Conservation (phyloP, 441 rosid genomes). For the Lagerstroemia fauriei region DNA sequence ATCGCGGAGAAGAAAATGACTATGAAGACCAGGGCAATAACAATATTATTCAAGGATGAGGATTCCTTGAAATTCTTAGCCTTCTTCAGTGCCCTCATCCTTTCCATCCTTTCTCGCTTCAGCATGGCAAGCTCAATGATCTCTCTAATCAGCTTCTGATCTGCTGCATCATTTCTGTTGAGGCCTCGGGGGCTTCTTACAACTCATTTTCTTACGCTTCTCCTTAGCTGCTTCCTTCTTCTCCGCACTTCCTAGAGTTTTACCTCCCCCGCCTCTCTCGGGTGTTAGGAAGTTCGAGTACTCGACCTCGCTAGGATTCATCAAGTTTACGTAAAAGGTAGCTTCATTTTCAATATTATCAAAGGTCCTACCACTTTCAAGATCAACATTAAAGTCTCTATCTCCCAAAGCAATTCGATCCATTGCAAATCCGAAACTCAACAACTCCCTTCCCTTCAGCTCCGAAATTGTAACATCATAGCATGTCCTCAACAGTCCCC, state of each 20-base stretch:
- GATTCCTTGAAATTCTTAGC: conserved; percentile 61
- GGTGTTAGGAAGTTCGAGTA: conserved; percentile 32
- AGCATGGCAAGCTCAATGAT: conserved; percentile 76
- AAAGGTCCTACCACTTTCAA: conserved; percentile 44
- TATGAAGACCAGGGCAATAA: conserved; percentile 64
- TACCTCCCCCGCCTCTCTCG: conserved; percentile 37
- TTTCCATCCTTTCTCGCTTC: conserved; percentile 80
- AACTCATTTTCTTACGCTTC: conserved; percentile 57
- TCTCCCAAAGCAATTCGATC: conserved; percentile 31
- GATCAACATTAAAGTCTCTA: conserved; percentile 57
- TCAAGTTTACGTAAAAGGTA: conserved; percentile 28
- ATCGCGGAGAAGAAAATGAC: conserved; percentile 62
- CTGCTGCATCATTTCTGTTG: conserved; percentile 93
- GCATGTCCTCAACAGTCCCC: conserved; percentile 10
- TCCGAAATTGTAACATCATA: conserved; percentile 17
- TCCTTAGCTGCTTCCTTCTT: conserved; percentile 48
- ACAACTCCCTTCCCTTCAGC: conserved; percentile 10
- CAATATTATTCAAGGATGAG: conserved; percentile 49
- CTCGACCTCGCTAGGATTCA: conserved; percentile 30
- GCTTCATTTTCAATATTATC: conserved; percentile 41
- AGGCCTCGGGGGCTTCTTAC: conserved; percentile 67
- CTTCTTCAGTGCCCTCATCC: conserved; percentile 86
- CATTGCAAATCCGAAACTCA: conserved; percentile 35
- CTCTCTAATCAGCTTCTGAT: conserved; percentile 76
- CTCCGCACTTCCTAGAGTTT: conserved; percentile 28